Percentiles rank a stretch among this genome's conserved stretches.
Evolutionary conservation across 2,329 filamentous ascomycete species (phyloP).

Genomic region (Claviceps quebecensis): DNA sequence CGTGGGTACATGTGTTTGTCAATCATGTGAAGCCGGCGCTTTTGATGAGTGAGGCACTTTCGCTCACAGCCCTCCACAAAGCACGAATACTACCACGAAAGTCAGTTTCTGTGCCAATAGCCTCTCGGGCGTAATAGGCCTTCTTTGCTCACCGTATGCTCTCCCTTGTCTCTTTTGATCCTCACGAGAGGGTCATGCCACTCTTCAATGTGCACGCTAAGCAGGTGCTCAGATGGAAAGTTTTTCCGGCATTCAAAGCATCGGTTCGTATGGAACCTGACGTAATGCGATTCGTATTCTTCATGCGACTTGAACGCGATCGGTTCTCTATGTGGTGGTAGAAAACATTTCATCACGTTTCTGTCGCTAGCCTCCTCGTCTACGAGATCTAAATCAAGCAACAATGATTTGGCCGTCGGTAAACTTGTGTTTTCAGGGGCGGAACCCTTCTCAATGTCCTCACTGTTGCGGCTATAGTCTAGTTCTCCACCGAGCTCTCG

Average conservation of each 20-base stretch:
- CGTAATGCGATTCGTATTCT: conserved; percentile 81
- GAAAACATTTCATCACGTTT: conserved; percentile 58
- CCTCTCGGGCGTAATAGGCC: background rate
- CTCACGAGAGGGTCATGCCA: conserved; percentile 72
- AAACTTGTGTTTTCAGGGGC: conserved; percentile 7
- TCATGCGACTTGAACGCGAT: conserved; percentile 60
- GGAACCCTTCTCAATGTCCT: conserved; percentile 6
- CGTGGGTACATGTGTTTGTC: conserved; percentile 89
- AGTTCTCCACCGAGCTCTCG: conserved; percentile 40
- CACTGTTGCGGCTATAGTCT: conserved; percentile 15
- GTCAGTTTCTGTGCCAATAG: background rate
- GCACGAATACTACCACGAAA: conserved; percentile 54
- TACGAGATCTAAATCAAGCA: conserved; percentile 36
- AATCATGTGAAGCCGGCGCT: conserved; percentile 75
- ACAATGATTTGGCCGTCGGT: conserved; percentile 39
- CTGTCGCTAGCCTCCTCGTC: conserved; percentile 20
- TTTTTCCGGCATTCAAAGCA: conserved; percentile 78
- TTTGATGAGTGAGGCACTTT: conserved; percentile 69
- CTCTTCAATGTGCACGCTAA: conserved; percentile 78
- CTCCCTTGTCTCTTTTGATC: conserved; percentile 61
- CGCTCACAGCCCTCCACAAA: conserved; percentile 82
- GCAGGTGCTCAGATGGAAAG: conserved; percentile 69
- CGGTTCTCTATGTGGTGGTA: conserved; percentile 64
- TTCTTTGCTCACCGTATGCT: conserved; percentile 59
- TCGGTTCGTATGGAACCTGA: conserved; percentile 65